A percentile compares a stretch with the other conserved stretches of the same genome.
phyloP scores from a whole-genome alignment of 257 asterid species.

The Solanum microdontum region DNA sequence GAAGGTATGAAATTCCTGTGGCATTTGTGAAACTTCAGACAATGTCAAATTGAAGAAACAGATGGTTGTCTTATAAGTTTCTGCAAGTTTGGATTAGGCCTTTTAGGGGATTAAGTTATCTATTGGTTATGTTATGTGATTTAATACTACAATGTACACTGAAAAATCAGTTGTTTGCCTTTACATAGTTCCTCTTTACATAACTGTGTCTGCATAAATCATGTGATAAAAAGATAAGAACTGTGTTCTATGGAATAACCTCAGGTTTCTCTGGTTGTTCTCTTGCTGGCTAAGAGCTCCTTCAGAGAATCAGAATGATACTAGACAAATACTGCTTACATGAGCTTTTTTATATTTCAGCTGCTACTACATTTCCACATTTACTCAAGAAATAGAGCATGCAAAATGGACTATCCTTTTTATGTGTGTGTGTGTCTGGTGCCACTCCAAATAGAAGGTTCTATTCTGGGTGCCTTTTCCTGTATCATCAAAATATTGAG shows the following conservation, averaged over 20 bases:
- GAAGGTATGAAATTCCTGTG: constrained; percentile 45
- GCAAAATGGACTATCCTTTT: constrained; percentile 7
- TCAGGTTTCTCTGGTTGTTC: background rate
- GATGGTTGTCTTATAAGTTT: background rate
- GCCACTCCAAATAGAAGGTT: background rate
- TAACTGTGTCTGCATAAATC: background rate
- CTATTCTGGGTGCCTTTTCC: background rate
- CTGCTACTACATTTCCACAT: constrained; percentile 60
- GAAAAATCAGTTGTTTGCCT: background rate
- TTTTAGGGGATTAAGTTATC: background rate
- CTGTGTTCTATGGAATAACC: background rate
- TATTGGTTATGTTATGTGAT: background rate
- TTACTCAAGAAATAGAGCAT: constrained; percentile 58
- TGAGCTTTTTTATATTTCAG: constrained; percentile 54
- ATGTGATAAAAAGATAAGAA: background rate
- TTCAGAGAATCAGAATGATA: background rate
- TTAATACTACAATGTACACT: background rate
- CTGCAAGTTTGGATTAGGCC: background rate
- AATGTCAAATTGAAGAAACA: background rate
- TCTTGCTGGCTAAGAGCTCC: background rate
- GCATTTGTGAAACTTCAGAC: background rate
- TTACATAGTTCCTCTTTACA: background rate
- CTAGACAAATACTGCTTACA: constrained; percentile 36
- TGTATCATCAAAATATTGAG: background rate
- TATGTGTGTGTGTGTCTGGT: background rate